Conservation (phyloP, 2,329 filamentous ascomycete species). For the Bipolaris gigantea region DNA sequence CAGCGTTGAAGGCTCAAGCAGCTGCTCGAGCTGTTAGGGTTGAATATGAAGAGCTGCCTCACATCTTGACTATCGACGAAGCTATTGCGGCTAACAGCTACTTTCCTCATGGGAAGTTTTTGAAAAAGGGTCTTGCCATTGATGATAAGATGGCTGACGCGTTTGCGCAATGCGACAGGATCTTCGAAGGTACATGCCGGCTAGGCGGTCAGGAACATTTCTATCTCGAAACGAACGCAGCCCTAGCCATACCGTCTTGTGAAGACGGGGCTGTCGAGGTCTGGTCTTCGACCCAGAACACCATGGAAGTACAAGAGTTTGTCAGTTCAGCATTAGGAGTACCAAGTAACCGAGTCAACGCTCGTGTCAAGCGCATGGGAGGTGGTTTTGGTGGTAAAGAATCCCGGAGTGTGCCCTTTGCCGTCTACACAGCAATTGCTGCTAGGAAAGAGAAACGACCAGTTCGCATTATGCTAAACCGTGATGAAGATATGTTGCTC, state of each 20-base stretch:
- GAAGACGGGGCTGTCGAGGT: conserved; percentile 95
- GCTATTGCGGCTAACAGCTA: conserved; percentile 87
- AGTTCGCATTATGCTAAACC: conserved; percentile 89
- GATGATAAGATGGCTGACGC: conserved; percentile 64
- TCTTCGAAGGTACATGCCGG: conserved; percentile 78
- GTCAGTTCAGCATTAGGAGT: conserved; percentile 81
- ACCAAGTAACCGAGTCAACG: conserved; percentile 83
- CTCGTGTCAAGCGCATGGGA: conserved; percentile 85
- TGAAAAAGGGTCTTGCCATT: conserved; percentile 69
- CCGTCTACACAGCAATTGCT: conserved; percentile 78
- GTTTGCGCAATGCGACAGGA: conserved; percentile 74
- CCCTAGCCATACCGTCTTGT: conserved; percentile 78
- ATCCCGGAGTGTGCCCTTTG: conserved; percentile 79
- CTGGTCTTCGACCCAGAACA: conserved; percentile 53
- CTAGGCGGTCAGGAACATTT: conserved; percentile 98
- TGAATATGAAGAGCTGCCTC: conserved; percentile 83
- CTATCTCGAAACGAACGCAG: conserved; percentile 90
- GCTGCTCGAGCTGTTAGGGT: conserved; percentile 81
- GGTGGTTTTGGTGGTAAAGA: conserved; percentile 96
- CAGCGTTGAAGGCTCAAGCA: conserved; percentile 73
- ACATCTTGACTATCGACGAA: conserved; percentile 90
- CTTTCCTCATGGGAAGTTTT: conserved; percentile 75
- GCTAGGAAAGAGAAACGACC: conserved; percentile 81
- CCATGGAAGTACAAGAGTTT: conserved; percentile 57
- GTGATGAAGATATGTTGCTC: conserved; percentile 91